A percentile compares a stretch with the other conserved stretches of the same genome.
phyloP scores from a whole-genome alignment of 1,284 basidiomycete species.

The Microbotryum intermedium region DNA sequence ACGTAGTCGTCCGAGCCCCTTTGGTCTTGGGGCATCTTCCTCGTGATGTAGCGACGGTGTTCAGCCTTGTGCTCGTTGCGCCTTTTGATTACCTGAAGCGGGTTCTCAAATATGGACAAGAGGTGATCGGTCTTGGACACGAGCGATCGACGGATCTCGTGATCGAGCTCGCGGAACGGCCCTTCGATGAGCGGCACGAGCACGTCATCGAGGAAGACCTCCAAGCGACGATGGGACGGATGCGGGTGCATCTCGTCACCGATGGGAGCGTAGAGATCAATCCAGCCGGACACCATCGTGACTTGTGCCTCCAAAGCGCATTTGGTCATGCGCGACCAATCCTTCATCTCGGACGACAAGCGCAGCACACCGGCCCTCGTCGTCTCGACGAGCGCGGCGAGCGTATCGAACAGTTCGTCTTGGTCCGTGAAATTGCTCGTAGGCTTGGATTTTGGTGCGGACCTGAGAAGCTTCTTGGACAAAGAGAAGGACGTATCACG shows the following conservation, averaged over 20 bases:
- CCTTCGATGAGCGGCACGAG: slow-evolving; percentile 24
- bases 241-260: slow-evolving; percentile 5
- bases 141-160: slow-evolving; percentile 22
- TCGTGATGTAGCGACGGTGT: slow-evolving; percentile 35
- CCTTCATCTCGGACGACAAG: slow-evolving; percentile 30
- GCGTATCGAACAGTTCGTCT: slow-evolving; percentile 27
- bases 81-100: slow-evolving; percentile 36
- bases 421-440: slow-evolving; percentile 8
- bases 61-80: slow-evolving; percentile 38
- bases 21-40: slow-evolving; percentile 22
- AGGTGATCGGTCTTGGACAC: slow-evolving; percentile 24
- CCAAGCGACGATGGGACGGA: slow-evolving; percentile 13
- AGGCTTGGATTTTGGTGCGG: slow-evolving; percentile 29
- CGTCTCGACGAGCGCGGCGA: slow-evolving; percentile 24
- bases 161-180: slow-evolving; percentile 20
- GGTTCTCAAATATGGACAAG: slow-evolving; percentile 28
- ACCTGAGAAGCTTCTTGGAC: slow-evolving; percentile 29
- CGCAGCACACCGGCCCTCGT: slow-evolving; percentile 19
- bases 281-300: slow-evolving; percentile 28
- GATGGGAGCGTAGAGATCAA: slow-evolving; percentile 26
- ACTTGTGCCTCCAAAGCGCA: slow-evolving; percentile 26
- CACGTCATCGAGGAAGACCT: slow-evolving; percentile 26
- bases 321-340: slow-evolving; percentile 25
- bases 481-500: slow-evolving; percentile 15
- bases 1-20: slow-evolving; percentile 37